phyloP scores from a whole-genome alignment of 192 early-diverging fungal genomes.

The Podila minutissima region DNA sequence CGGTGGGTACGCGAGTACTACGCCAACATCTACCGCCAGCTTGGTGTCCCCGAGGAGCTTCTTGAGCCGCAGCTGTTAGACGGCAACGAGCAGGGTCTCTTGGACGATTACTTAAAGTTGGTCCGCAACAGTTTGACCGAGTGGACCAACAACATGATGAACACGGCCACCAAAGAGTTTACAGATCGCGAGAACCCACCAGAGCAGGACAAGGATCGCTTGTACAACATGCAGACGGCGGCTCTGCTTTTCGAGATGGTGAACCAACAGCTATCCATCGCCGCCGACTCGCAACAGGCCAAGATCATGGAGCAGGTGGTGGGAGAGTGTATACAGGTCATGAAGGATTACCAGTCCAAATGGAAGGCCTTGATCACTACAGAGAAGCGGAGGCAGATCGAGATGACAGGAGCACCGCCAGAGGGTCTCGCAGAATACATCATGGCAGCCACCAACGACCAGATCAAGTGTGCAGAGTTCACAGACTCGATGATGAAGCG shows the following conservation, averaged over 20 bases:
- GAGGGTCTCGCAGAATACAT: constrained; percentile 95
- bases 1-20: constrained; percentile 95
- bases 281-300: constrained; percentile 85
- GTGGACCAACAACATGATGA: constrained; percentile 94
- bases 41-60: constrained; percentile 90
- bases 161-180: constrained; percentile 84
- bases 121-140: constrained; percentile 87
- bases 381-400: constrained; percentile 84
- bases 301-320: constrained; percentile 90
- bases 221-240: constrained; percentile 85
- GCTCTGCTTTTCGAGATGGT: constrained; percentile 97
- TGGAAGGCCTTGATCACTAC: constrained; percentile 82
- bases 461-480: constrained; percentile 90
- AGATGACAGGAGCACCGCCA: constrained; percentile 77
- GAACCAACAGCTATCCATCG: constrained; percentile 96
- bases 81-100: constrained; percentile 89
- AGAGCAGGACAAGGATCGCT: constrained; percentile 78
- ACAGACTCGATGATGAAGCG: constrained; percentile 78
- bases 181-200: constrained; percentile 73
- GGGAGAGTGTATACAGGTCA: constrained; percentile 78
- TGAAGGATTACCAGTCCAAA: constrained; percentile 84
- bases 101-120: constrained; percentile 92
- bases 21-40: constrained; percentile 82
- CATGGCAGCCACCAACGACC: constrained; percentile 96
- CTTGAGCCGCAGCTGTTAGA: constrained; percentile 92